Evolutionary conservation across 1,139 yeast genomes (phyloP), one percentile per base, ranked within the genome.

Genomic region (Blastobotrys capitulatus): DNA sequence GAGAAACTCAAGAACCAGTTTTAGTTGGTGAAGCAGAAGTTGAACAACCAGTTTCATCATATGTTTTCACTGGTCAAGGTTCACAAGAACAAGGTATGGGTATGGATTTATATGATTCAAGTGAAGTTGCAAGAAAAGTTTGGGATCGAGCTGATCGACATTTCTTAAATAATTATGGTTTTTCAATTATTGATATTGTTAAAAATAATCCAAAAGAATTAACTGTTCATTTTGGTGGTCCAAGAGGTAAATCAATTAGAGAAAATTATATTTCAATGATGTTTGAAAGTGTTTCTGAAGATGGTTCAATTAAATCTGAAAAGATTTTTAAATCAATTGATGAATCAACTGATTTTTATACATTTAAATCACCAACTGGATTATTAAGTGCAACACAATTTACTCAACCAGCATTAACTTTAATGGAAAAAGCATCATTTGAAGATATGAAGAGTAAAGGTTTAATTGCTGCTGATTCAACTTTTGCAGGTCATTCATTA

Each of bases 61-160:
- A 86, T 68, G 96, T 92, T 53, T 92, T 94, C 75, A 92, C 99
- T 59, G 99, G 98, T 68, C 99, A 92, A 78, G 99, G 99, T 69
- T 90, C 98, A 53, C 98, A 92, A 74, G 98, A 94, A 72, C 98
- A 94, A 76, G 97, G 97, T 68, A 92, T 92, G 99, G 98, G 99
- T 76, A 92, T 92, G 99, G 98, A 94, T 71, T 79, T 92, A 67
- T 92, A 92, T 72, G 83, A 82, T 57, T 78, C 88, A 46, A 86
- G 96, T 49, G 88, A 80, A 39, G 97, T 94, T 68, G 98, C 99
- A 52, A 83, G 83, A 64, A 82, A 80, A 56, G 97, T 92, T 56
- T 92, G 99, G 98, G 97, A 92, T 70, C 86, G 89, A 68, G 99
- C 99, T 54, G 98, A 92, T 67, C 71, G 72, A 56, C 98, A 94